Base-by-base conservation (phyloP, 177 flowering plant genomes). In the Telopea speciosissima region DNA sequence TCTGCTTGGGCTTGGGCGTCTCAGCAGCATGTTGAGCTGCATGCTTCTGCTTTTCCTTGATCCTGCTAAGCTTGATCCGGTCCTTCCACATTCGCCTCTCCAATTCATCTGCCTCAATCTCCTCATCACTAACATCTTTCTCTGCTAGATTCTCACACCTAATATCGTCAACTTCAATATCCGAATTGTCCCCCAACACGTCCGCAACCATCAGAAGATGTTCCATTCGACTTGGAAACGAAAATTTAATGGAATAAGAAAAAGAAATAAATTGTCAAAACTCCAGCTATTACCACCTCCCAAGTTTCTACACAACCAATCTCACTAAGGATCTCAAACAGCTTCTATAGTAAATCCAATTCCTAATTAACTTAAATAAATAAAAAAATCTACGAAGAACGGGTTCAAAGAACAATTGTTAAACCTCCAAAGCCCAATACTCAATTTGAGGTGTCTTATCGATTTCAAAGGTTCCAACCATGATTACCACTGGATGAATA, bases 41-140 rank as follows among this genome's bases (percentile, higher is more conserved):
- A 5, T 68, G 36, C 72, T 77, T 81, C 63, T 78, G 69, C 69
- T 62, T 73, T 68, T 82, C 83, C 66, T 73, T 82, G 44, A 80
- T 63, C 75, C 81, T 65, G 61, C 67, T 71, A 22, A 82, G 70
- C 59, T 72, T 72, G 25, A 82, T 70, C 3, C 79, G 72, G 65
- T 82, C 83, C 71, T 71, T 78, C 85, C 79, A 80, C 85, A 82
- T 82, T 44, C 83, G 52, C 56, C 73, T 77, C 71, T 82, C 79
- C 63, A 82, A 54, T 16, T 82, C 81, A 17, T 79, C 80, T 0
- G 74, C 70, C 25, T 78, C 85, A 67, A 76, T 78, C 56, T 80
- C 82, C 64, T 78, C 85, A 36, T 82, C 85, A 40, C 80, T 79
- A 1, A 74, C 81, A 67, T 81, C 83, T 72, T 79, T 70, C 21